Evolutionary conservation across 768 basidiomycete genomes (phyloP), one percentile per base, ranked within the genome.

Genomic region (Serendipita sp.): DNA sequence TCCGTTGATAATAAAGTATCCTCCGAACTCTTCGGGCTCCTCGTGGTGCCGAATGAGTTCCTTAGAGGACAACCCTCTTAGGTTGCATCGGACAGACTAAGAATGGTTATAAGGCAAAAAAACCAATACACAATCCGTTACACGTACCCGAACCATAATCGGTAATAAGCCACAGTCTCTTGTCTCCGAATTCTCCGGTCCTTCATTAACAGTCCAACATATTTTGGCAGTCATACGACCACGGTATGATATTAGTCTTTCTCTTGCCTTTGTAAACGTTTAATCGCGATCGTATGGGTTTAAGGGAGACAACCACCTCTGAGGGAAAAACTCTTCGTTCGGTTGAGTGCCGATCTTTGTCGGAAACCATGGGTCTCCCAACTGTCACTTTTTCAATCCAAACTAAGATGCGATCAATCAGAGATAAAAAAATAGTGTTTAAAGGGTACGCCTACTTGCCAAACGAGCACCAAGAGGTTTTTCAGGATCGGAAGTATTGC

Each of bases 1-100:
- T 67, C 96, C 96, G 74, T 99, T 99, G 74, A 99, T 85, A 72
- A 99, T 83, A 72, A 99, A 99, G 76, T 99, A 98, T 34, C 95
- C 96, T 63, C 96, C 96, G 71, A 97, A 97, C 74, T 98, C 96
- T 76, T 96, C 92, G 0, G 96, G 86, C 71, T 99, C 96, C 79
- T 99, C 96, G 72, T 95, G 88, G 67, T 86, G 86, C 65, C 78
- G 77, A 65, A 98, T 92, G 51, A 99, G 85, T 53, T 92, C 87
- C 7, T 87, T 81, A 7, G 95, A 89, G 1, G 92, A 83, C 74
- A 96, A 80, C 38, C 80, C 80, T 51, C 86, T 85, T n/a, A 98
- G 75, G 74, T 97, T 96, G 72, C 96, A 99, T 66, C 95, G 80
- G 24, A 84, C 85, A 7, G 95, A 97, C 90, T 96, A 68, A 8